phyloP scores from a whole-genome alignment of 1,139 yeast species.

The Taphrina pruni region DNA sequence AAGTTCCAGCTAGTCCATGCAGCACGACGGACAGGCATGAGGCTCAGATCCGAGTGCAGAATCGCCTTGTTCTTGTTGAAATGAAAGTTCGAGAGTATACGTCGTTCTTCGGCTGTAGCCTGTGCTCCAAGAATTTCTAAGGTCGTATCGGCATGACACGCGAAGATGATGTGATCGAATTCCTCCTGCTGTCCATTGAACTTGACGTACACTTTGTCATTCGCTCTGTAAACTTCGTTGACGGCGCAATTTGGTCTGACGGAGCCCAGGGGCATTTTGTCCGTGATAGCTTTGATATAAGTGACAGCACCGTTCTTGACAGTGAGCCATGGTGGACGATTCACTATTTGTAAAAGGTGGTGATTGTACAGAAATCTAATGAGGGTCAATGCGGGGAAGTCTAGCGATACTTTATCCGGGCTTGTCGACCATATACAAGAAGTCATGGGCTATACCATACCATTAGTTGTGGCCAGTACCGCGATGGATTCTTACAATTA shows the following conservation, averaged over 20 bases:
- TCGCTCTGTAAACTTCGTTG: conserved; percentile 36
- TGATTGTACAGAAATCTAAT: conserved; percentile 39
- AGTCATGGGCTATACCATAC: conserved; percentile 31
- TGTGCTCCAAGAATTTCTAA: conserved; percentile 22
- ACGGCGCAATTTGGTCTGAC: conserved; percentile 27
- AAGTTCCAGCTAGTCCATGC: conserved; percentile 40
- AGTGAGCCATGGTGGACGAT: conserved; percentile 39
- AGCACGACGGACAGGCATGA: conserved; percentile 33
- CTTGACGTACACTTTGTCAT: conserved; percentile 31
- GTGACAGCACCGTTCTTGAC: conserved; percentile 32
- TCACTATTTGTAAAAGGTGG: conserved; percentile 34
- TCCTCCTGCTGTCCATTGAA: conserved; percentile 34
- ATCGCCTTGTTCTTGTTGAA: conserved; percentile 36
- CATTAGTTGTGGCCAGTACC: not conserved
- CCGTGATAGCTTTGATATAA: conserved; percentile 31
- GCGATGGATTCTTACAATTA: conserved; percentile 17
- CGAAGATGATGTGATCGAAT: conserved; percentile 38
- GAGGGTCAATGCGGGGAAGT: conserved; percentile 34
- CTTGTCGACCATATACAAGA: conserved; percentile 38
- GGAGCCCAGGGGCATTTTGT: conserved; percentile 38
- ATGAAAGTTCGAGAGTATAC: conserved; percentile 16
- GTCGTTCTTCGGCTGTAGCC: conserved; percentile 27
- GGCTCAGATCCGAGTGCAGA: conserved; percentile 31
- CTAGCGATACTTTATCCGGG: conserved; percentile 38
- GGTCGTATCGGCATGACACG: conserved; percentile 39